Evolutionary conservation across 495 filamentous ascomycete species (phyloP), one percentile per base, ranked within the genome.

Genomic region (Astrothelium subdiscretum): DNA sequence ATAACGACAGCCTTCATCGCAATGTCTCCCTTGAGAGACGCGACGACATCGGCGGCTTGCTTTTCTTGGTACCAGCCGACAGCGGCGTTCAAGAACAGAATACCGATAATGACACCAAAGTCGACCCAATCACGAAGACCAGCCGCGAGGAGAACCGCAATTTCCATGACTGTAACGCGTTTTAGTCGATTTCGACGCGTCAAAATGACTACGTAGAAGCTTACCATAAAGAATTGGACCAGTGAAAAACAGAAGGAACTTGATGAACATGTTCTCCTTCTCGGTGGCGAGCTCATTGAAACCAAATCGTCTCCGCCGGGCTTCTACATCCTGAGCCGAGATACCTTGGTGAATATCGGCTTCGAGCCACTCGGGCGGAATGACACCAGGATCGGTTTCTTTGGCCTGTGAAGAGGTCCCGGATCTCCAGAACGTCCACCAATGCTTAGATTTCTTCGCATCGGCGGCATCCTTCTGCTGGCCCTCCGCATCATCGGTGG

Each of bases 11-110:
- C 83, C 73, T 82, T 85, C 85, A 92, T 87, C 63, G 88, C 88
- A 72, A 92, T 92, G 69, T 91, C 87, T 78, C 88, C 88, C 77
- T 90, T 90, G 44, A 92, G 77, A 62, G 78, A 83, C 61, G 87
- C 87, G 63, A 92, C 88, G 68, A 92, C 87, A 74, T 92, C 88
- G 63, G 87, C 88, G 64, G 88, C 88, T 76, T 90, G 87, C 77
- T 90, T 91, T 74, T 92, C 88, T 73, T 92, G 88, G 74, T 91
- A 92, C 83, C 87, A 92, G 77, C 88, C 88, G 71, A 90, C 88
- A 58, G 79, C 73, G n/a, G 88, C 88, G 77, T 92, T 92, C 62
- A 92, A 85, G 65, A 85, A 76, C 31, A 91, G 73, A 66, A 91
- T 90, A 72, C 85, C 88, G 62, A 88, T 85, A 73, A 91, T 91